Percentiles rank a stretch among this genome's conserved stretches.
Evolutionary conservation across 768 basidiomycete species (phyloP).

Genomic region (Leccinum barrowsii): DNA sequence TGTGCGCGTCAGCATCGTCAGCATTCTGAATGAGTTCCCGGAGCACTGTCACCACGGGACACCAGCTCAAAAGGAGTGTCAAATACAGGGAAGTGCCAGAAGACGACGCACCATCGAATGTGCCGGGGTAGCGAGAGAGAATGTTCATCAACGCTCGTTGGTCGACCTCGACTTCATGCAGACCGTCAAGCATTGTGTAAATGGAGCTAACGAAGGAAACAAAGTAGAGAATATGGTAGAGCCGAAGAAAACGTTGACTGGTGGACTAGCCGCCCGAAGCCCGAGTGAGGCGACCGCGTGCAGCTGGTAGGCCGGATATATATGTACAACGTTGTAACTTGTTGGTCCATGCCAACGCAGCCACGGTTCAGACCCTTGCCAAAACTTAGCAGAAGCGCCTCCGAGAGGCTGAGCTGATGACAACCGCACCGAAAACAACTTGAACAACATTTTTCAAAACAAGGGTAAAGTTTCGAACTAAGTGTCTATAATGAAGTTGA

Average conservation of each 20-base stretch:
- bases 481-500: too few relatives aligned
- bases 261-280: background rate
- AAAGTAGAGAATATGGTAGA: background rate
- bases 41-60: conserved; percentile 31
- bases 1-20: conserved; percentile 42
- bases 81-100: background rate
- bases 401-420: background rate
- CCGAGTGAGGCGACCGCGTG: background rate
- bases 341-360: background rate
- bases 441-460: too few relatives aligned
- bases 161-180: conserved; percentile 17
- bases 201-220: background rate
- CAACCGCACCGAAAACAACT: background rate
- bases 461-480: too few relatives aligned
- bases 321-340: background rate
- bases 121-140: conserved; percentile 17
- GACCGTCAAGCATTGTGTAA: background rate
- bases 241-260: background rate
- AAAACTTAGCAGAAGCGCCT: background rate
- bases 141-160: conserved; percentile 15
- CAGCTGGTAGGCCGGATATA: background rate
- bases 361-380: background rate
- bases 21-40: conserved; percentile 58
- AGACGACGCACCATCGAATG: conserved; percentile 5
- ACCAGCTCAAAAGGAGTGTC: background rate